Conservation (phyloP, 129 eudicot species). For the Flaveria brownii region DNA sequence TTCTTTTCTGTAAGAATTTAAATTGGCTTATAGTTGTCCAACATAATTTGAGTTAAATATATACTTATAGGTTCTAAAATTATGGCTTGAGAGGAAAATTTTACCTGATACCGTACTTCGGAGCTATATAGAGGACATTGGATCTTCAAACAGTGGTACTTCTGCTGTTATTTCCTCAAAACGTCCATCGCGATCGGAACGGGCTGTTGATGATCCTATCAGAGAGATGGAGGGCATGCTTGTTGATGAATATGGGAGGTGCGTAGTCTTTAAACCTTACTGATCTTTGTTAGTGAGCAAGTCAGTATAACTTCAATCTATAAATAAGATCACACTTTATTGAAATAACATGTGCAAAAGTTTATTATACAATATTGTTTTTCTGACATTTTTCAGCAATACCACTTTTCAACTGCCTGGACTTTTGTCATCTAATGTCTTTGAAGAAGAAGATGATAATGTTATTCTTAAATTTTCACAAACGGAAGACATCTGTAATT, state of each 20-base stretch:
- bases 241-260: slow-evolving; percentile 96
- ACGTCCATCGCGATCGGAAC: slow-evolving; percentile 73
- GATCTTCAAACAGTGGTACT: slow-evolving; percentile 52
- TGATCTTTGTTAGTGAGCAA: slow-evolving; percentile 8
- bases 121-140: slow-evolving; percentile 57
- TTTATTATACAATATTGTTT: not conserved
- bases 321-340: slow-evolving; percentile 3
- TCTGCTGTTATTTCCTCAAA: slow-evolving; percentile 49
- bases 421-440: slow-evolving; percentile 55
- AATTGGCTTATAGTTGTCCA: slow-evolving; percentile 2
- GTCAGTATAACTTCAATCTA: not conserved
- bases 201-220: slow-evolving; percentile 74
- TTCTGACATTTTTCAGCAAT: slow-evolving; percentile 52
- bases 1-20: slow-evolving; percentile 2
- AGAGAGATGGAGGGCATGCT: slow-evolving; percentile 93
- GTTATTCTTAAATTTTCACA: slow-evolving; percentile 36
- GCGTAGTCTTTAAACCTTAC: not conserved
- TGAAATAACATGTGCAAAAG: not conserved
- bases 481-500: slow-evolving; percentile 41
- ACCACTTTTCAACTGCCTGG: slow-evolving; percentile 88
- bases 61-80: slow-evolving; percentile 51
- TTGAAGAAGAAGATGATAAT: slow-evolving; percentile 78
- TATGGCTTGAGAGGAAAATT: slow-evolving; percentile 88
- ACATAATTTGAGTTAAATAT: slow-evolving; percentile 21
- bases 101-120: slow-evolving; percentile 70